A percentile compares a stretch with the other conserved stretches of the same genome.
phyloP scores from a whole-genome alignment of 1,139 yeast genomes.

The Hanseniaspora sp. region DNA sequence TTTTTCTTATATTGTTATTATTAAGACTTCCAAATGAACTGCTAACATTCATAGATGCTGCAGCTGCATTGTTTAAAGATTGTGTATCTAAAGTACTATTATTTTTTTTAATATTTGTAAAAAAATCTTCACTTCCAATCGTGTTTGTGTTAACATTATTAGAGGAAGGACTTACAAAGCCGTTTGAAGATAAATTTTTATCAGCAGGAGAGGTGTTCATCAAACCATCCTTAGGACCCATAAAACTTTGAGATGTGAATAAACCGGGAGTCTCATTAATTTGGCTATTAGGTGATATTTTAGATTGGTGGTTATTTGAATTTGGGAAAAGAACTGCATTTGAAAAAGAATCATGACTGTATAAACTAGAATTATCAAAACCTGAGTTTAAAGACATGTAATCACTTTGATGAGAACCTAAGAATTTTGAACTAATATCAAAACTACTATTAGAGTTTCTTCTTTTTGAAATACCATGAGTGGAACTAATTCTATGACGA shows the following conservation, averaged over 20 bases:
- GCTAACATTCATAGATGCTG: not conserved
- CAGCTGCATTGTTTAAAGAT: not conserved
- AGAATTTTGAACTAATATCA: slow-evolving; percentile 3
- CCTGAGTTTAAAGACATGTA: slow-evolving; percentile 2
- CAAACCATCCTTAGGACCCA: not conserved
- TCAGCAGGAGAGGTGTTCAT: slow-evolving; percentile 4
- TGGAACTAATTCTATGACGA: not conserved
- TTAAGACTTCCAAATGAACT: not conserved
- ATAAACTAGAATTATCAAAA: slow-evolving; percentile 7
- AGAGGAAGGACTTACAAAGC: not conserved
- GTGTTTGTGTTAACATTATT: not conserved
- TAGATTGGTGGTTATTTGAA: not conserved
- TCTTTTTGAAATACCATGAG: slow-evolving; percentile 3
- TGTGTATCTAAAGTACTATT: not conserved
- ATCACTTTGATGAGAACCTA: slow-evolving; percentile 9
- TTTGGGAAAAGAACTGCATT: slow-evolving; percentile 1
- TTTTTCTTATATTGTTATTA: not conserved
- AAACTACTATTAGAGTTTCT: slow-evolving; percentile 13
- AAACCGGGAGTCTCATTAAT: not conserved
- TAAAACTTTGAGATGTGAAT: not conserved
- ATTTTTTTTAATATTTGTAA: not conserved
- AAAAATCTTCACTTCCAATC: not conserved
- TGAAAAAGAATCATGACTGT: slow-evolving; percentile 12
- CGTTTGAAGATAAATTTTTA: not conserved
- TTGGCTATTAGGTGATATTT: not conserved